These are phyloP conservation scores for Pichia membranifaciens DNA, from an alignment of 805 yeast species.

Conservation along the genomic window DNA sequence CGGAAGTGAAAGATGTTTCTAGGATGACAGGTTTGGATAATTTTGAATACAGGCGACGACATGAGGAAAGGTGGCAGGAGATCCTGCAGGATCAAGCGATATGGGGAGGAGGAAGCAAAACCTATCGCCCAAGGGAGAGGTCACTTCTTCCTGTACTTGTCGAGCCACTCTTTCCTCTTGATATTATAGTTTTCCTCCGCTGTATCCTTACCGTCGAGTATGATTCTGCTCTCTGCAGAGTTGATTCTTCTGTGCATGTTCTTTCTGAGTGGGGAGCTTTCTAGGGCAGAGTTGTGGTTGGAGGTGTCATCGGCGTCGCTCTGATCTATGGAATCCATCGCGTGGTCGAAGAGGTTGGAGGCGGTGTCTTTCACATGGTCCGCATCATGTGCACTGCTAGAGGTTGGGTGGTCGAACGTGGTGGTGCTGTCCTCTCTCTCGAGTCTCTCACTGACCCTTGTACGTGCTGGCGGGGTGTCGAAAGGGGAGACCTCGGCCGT, in stretches of 20 bases:
- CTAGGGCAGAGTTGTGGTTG: neutral
- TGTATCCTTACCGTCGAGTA: slow-evolving; percentile 6
- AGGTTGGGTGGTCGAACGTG: neutral
- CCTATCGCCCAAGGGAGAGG: no score
- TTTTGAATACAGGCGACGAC: no score
- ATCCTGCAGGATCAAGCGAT: no score
- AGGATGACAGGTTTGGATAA: no score
- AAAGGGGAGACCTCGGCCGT: slow-evolving; percentile 11
- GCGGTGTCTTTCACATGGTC: neutral
- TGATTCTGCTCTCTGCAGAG: slow-evolving; percentile 6
- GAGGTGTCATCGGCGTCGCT: neutral
- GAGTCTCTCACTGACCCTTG: no score
- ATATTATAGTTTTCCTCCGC: slow-evolving; percentile 41
- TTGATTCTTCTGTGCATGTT: slow-evolving; percentile 7
- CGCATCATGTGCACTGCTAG: neutral
- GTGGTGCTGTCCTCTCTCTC: neutral
- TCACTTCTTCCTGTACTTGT: slow-evolving; percentile 25
- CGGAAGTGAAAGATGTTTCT: no score
- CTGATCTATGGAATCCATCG: neutral
- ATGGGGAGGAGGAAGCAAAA: no score
- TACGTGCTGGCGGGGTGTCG: slow-evolving; percentile 14
- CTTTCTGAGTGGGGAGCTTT: neutral
- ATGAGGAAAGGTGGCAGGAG: no score
- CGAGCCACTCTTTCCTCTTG: slow-evolving; percentile 37
- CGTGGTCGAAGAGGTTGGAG: neutral